Evolutionary conservation across 2,329 filamentous ascomycete species (phyloP).

Genomic region (Fusarium sp.): DNA sequence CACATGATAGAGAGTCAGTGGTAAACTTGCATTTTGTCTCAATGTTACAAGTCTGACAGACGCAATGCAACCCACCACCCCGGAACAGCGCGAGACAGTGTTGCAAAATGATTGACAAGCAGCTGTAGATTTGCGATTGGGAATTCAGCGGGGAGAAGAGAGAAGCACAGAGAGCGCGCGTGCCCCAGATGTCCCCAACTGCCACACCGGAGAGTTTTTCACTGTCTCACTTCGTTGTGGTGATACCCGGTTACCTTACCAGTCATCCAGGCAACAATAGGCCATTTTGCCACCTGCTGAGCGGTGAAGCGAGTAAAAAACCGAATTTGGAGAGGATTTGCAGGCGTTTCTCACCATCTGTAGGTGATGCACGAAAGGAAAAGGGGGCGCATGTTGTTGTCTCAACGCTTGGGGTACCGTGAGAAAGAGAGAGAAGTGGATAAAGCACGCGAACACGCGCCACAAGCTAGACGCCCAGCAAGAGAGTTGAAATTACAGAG

Average conservation of each 20-base stretch:
- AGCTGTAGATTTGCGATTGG: background rate
- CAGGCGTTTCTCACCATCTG: background rate
- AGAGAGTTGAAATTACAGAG: background rate
- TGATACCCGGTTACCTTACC: background rate
- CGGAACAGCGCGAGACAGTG: background rate
- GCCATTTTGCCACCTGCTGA: background rate
- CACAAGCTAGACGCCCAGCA: background rate
- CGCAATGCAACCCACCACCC: background rate
- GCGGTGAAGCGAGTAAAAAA: background rate
- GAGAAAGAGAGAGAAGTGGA: background rate
- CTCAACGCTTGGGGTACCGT: background rate
- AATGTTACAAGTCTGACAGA: background rate
- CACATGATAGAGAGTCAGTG: background rate
- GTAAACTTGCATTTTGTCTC: background rate
- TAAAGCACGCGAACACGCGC: background rate
- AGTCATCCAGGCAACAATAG: background rate
- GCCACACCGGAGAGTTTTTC: background rate
- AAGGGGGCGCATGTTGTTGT: background rate
- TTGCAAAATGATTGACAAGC: background rate
- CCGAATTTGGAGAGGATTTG: background rate
- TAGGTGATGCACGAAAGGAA: background rate
- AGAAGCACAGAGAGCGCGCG: background rate
- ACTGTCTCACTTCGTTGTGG: background rate
- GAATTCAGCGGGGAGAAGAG: background rate
- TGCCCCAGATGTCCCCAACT: background rate